Base-by-base conservation (phyloP, 2,329 filamentous ascomycete genomes). In the Fulvia fulva region DNA sequence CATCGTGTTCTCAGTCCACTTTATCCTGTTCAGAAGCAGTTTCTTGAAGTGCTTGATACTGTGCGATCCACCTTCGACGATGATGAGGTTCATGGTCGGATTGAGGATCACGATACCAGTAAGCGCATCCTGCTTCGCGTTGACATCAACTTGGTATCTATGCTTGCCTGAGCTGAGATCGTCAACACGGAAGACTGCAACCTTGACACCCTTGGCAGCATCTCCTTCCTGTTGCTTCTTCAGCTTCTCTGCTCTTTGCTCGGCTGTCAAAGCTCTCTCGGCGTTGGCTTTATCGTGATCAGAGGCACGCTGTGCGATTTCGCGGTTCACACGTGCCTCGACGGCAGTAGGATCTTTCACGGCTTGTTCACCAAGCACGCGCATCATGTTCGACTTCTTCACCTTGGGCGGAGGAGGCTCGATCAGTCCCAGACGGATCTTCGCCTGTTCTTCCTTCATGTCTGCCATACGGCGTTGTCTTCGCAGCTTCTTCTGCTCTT, bases 261-360 rank as follows among this genome's bases (percentile, higher is more conserved):
- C 93, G 68, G 95, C 93, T 26, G 88, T 93, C 57, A 99, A 80
- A 72, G 92, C 93, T 60, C 94, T 86, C 41, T 89, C 88, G 65
- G 92, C 87, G 74, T 99, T 99, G 58, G 82, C 78, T 43, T 84
- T 76, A 59, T 93, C 79, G 74, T 99, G 95, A 65, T 87, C 83
- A 59, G 89, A 82, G 58, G 88, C 86, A 44, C 94, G 89, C 62
- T 95, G 91, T 26, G 88, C 88, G 64, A 99, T 97, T 74, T 99
- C 91, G 54, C 87, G 83, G 73, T 95, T 96, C 53, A 99, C 94
- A 23, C 91, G 87, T 52, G 91, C 91, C 76, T 99, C 94, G 47
- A 99, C 94, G 3, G 94, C 94, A 0, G 95, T 99, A 6, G 94
- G 94, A 75, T 99, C 94, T 71, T 96, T 95, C 65, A 99, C 93